Evolutionary conservation across 805 yeast genomes (phyloP).

Genomic region (Phaffomyces opuntiae): DNA sequence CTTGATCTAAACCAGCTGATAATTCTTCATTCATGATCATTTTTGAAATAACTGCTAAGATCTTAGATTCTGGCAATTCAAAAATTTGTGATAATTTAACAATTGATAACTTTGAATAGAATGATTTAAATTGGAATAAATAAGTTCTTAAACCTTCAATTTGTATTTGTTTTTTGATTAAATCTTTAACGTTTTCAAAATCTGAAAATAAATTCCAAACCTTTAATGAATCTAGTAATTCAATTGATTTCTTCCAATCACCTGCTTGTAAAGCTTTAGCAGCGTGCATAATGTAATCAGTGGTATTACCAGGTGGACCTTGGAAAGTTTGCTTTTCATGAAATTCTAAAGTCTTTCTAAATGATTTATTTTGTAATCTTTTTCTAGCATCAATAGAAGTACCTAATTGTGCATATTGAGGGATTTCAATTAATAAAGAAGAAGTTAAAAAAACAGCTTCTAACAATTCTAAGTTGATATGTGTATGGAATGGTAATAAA

Average conservation of each 20-base stretch:
- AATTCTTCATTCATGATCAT: constrained; percentile 77
- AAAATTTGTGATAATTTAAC: constrained; percentile 59
- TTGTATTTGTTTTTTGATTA: constrained; percentile 76
- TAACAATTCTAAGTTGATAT: constrained; percentile 88
- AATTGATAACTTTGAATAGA: constrained; percentile 69
- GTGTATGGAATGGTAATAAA: constrained; percentile 96
- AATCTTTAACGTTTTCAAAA: constrained; percentile 54
- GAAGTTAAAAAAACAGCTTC: constrained; percentile 92
- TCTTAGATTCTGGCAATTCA: constrained; percentile 48
- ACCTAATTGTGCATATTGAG: constrained; percentile 72
- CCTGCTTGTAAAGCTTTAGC: constrained; percentile 84
- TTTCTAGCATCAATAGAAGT: constrained; percentile 52
- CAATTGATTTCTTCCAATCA: constrained; percentile 77
- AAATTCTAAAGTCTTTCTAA: constrained; percentile 85
- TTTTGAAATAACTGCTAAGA: constrained; percentile 58
- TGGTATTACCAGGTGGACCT: constrained; percentile 96
- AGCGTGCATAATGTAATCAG: constrained; percentile 89
- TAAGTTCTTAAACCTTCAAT: constrained; percentile 90
- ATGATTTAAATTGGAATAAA: constrained; percentile 73
- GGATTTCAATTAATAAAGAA: constrained; percentile 85
- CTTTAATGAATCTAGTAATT: constrained; percentile 66
- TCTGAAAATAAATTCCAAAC: constrained; percentile 82
- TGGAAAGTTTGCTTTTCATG: constrained; percentile 91
- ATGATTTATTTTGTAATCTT: constrained; percentile 66
- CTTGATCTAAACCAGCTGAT: constrained; percentile 65